Conservation (phyloP, 2,329 filamentous ascomycete species). For the Fusarium tuaranense region DNA sequence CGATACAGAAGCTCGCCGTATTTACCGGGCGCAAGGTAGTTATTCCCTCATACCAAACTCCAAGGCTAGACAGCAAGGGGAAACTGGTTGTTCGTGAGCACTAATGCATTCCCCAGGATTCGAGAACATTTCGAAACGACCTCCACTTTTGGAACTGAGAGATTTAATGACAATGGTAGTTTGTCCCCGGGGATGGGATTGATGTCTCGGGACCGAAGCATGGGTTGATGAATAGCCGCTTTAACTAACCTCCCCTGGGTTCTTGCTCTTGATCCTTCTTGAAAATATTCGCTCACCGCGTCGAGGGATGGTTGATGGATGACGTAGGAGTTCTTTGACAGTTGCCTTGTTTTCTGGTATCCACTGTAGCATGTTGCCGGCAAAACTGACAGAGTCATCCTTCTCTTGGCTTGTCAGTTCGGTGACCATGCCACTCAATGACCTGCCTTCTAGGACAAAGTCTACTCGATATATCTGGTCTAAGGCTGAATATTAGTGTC, state of each 20-base stretch:
- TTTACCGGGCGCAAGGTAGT: not conserved
- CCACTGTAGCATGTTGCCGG: conserved; percentile 42
- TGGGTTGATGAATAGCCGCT: not conserved
- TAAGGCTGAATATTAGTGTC: not conserved
- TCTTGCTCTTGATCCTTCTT: not conserved
- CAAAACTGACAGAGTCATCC: conserved; percentile 36
- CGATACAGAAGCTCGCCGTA: not conserved
- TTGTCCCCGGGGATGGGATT: not conserved
- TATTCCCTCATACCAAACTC: not conserved
- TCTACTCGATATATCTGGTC: conserved; percentile 21
- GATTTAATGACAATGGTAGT: not conserved
- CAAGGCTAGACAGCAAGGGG: not conserved
- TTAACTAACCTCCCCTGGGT: no score
- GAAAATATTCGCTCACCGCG: not conserved
- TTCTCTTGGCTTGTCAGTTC: conserved; percentile 36
- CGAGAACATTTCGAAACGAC: not conserved
- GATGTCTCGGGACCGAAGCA: not conserved
- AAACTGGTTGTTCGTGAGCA: not conserved
- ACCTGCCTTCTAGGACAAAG: conserved; percentile 5
- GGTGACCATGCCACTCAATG: conserved; percentile 32
- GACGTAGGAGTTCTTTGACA: conserved; percentile 37
- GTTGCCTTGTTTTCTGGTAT: conserved; percentile 41
- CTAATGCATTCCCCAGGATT: not conserved
- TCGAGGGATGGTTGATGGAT: conserved; percentile 39
- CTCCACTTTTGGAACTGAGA: not conserved